Conservation (phyloP, 225 moss, liverwort and hornwort species). For the Asterella californica region DNA sequence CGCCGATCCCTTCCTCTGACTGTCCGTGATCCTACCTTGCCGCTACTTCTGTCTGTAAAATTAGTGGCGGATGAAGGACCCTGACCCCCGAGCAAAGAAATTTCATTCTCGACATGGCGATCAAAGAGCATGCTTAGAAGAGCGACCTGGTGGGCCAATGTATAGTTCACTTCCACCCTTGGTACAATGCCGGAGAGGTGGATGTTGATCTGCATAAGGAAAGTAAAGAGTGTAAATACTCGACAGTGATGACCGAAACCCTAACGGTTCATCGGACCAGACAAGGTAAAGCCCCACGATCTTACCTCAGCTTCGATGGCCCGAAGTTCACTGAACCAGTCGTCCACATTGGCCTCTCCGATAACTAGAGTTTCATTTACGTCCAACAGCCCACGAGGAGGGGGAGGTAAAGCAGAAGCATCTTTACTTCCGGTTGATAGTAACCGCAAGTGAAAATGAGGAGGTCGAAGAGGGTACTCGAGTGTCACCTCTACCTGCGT, state of each 20-base stretch:
- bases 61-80: conserved; percentile 10
- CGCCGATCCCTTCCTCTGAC: conserved; percentile 44
- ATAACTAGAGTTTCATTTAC: conserved; percentile 45
- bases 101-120: conserved; percentile 31
- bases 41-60: conserved; percentile 25
- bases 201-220: conserved; percentile 58
- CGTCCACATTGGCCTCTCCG: conserved; percentile 37
- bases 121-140: conserved; percentile 76
- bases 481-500: conserved; percentile 55
- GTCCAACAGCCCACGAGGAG: conserved; percentile 57
- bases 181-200: conserved; percentile 55
- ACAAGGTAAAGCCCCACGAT: not conserved
- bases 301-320: conserved; percentile 74
- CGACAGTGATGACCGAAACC: not conserved
- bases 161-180: conserved; percentile 54
- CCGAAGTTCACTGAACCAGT: conserved; percentile 60
- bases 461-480: conserved; percentile 74
- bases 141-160: conserved; percentile 71
- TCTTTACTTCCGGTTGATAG: conserved; percentile 48
- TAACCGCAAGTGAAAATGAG: conserved; percentile 59
- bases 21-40: conserved; percentile 31
- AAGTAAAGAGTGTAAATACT: not conserved
- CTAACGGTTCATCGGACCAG: too few species aligned
- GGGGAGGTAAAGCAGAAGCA: conserved; percentile 43
- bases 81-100: conserved; percentile 16